A percentile compares a stretch with the other conserved stretches of the same genome.
phyloP scores from a whole-genome alignment of 257 asterid genomes.

The Mentha longifolia region DNA sequence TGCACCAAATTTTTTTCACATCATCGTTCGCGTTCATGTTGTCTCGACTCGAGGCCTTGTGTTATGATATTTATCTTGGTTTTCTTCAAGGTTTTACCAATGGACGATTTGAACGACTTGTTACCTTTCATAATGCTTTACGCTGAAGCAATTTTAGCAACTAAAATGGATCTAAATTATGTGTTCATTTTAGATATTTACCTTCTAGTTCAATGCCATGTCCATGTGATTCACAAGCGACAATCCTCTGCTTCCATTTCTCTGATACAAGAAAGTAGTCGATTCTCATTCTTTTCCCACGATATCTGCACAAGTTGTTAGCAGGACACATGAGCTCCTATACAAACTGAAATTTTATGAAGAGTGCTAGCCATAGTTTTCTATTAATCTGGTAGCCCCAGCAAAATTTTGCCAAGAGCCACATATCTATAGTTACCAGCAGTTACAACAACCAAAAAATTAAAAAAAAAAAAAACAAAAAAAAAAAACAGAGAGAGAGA shows the following conservation, averaged over 20 bases:
- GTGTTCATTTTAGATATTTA: constrained; percentile 36
- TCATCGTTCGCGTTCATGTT: background rate
- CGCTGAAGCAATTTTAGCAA: background rate
- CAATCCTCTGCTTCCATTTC: constrained; percentile 66
- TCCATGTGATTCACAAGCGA: constrained; percentile 81
- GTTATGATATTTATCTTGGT: background rate
- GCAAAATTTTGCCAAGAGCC: background rate
- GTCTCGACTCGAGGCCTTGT: background rate
- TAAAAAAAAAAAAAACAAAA: constrained; percentile 12
- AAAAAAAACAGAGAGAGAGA: background rate
- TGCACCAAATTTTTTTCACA: background rate
- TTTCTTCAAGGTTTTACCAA: too few species aligned
- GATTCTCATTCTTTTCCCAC: constrained; percentile 99
- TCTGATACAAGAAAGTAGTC: constrained; percentile 84
- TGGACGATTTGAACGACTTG: background rate
- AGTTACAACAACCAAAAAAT: background rate
- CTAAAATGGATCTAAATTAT: background rate
- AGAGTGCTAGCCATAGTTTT: background rate
- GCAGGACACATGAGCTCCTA: constrained; percentile 11
- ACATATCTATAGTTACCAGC: background rate
- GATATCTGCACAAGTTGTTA: constrained; percentile 62
- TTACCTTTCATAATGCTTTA: background rate
- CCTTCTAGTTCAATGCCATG: constrained; percentile 84
- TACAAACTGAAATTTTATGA: constrained; percentile 17
- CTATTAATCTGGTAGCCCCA: constrained; percentile 8